Evolutionary conservation across 192 early-diverging fungal species (phyloP).

Genomic region (Funneliformis mosseae): DNA sequence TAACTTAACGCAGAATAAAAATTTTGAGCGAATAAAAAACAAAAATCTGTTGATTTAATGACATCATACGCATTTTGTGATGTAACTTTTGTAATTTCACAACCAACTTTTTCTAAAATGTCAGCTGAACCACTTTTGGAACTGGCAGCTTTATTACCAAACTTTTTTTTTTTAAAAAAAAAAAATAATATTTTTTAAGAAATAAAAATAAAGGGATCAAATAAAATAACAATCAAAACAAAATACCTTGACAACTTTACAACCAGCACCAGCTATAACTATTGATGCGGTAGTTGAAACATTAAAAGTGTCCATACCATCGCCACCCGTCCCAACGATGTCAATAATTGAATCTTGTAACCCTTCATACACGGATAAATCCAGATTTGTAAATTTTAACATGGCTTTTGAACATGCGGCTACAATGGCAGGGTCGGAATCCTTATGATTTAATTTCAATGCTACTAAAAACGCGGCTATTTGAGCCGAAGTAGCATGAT

Average conservation of each 20-base stretch:
- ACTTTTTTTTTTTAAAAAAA: conserved; percentile 47
- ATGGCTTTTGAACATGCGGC: conserved; percentile 78
- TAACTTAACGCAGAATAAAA: conserved; percentile 92
- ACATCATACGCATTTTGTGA: conserved; percentile 69
- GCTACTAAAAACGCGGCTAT: conserved; percentile 85
- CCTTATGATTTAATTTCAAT: conserved; percentile 70
- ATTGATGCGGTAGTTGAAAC: conserved; percentile 91
- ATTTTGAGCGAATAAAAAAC: conserved; percentile 89
- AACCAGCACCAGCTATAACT: conserved; percentile 90
- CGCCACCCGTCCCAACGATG: conserved; percentile 98
- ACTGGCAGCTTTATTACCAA: conserved; percentile 91
- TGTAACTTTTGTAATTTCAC: conserved; percentile 65
- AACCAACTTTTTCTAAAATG: conserved; percentile 84
- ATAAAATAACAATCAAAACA: neutral
- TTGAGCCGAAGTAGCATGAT: conserved; percentile 79
- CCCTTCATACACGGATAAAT: conserved; percentile 49
- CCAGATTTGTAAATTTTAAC: conserved; percentile 67
- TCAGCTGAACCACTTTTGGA: conserved; percentile 94
- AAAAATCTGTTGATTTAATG: conserved; percentile 69
- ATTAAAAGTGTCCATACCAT: conserved; percentile 97
- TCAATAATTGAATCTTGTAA: conserved; percentile 67
- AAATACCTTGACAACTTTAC: conserved; percentile 84
- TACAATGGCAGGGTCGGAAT: conserved; percentile 74
- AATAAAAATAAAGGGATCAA: neutral
- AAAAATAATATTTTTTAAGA: neutral